Evolutionary conservation across 1,284 basidiomycete genomes (phyloP), one percentile per base, ranked within the genome.

Genomic region (Abortiporus biennis): DNA sequence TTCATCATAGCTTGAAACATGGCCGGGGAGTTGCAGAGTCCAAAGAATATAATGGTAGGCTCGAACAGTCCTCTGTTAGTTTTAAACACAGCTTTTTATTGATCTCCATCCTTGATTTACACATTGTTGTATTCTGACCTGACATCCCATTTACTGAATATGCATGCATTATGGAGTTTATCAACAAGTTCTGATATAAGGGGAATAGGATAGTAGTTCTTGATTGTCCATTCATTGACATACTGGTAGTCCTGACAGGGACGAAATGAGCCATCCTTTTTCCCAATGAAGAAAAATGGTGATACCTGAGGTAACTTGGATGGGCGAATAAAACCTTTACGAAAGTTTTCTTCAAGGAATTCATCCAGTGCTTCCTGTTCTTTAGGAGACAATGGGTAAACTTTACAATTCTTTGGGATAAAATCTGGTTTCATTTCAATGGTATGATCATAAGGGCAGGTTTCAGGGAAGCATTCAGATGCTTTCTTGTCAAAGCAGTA

Each of bases 261-360:
- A 2, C 61, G 51, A 0, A 65, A 48, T 1, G 48, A 40, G 3
- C 63, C 61, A 46, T 69, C 65, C 47, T 68, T 67, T 53, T 72
- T 71, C 32, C 57, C 57, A 17, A 68, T 57, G 41, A 68, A 70
- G 20, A 71, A 57, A 36, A 68, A 55, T 0, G 66, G 60, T 0
- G 63, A 45, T 0, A 45, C 57, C 36, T 54, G 51, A 0, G 54
- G 53, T 2, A 55, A 56, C 15, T 54, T 56, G 0, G 61, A 61
- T 4, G 38, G 44, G 1, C 46, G 30, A 24, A 61, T 61, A 9
- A 39, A 42, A 2, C 56, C 49, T 13, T 38, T 54, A 2, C 32
- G 13, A 0, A 65, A 51, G 40, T 62, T 63, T 21, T 65, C 61
- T 5, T 59, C 44, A 2, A 64, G 13, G 46, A 58, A 64, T 12